Conservation (phyloP, 2,329 filamentous ascomycete species). For the Fusarium sp. region DNA sequence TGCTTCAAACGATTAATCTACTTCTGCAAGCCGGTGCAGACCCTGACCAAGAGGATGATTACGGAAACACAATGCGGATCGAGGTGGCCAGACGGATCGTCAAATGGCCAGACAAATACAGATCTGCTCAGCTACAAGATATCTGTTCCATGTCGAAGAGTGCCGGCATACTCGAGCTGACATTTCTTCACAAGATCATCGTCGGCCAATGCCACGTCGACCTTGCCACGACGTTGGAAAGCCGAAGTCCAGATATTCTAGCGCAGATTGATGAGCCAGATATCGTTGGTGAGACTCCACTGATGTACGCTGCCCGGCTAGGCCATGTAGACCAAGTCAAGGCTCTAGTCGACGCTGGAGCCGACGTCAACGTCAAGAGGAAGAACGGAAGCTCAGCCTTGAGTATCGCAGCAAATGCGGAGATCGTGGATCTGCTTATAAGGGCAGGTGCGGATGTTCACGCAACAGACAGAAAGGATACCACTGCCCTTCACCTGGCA, state of each 20-base stretch:
- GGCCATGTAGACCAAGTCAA: neutral
- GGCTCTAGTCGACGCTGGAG: neutral
- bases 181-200: neutral
- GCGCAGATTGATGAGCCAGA: neutral
- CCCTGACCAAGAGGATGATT: neutral
- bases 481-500: neutral
- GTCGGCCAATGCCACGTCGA: neutral
- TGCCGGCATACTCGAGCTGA: neutral
- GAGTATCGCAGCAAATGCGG: fast-evolving
- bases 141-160: fast-evolving
- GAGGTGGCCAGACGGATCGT: fast-evolving
- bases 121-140: neutral
- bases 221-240: neutral
- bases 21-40: neutral
- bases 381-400: neutral
- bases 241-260: neutral
- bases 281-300: neutral
- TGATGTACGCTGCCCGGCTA: neutral
- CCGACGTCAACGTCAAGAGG: neutral
- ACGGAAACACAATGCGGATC: neutral
- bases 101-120: neutral
- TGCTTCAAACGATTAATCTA: neutral
- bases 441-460: neutral
- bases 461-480: fast-evolving
- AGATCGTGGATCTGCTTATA: neutral